Evolutionary conservation across 1,139 yeast genomes (phyloP).

Genomic region (Zhuliangozyma parablackwelliae): DNA sequence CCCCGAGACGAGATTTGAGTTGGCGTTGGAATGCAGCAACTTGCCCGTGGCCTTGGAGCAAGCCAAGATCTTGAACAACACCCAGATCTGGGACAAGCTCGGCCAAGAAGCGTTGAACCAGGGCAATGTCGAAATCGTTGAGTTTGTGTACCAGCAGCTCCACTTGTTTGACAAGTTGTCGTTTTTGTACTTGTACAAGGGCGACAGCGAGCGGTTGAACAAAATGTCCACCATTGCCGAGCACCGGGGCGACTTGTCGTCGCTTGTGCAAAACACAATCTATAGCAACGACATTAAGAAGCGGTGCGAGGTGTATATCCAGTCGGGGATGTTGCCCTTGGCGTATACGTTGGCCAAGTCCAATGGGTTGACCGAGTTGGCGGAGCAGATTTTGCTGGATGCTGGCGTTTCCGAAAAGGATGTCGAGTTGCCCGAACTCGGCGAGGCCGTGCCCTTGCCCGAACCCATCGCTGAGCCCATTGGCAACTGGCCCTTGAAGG

Average conservation of each 20-base stretch:
- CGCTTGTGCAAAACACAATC: conserved; percentile 78
- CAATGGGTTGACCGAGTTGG: conserved; percentile 74
- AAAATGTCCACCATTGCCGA: conserved; percentile 91
- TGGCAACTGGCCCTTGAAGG: conserved; percentile 78
- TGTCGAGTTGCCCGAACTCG: conserved; percentile 60
- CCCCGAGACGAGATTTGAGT: conserved; percentile 91
- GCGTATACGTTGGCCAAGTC: conserved; percentile 93
- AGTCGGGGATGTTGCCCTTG: conserved; percentile 79
- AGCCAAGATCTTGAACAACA: conserved; percentile 68
- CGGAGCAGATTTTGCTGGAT: conserved; percentile 64
- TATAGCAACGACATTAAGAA: conserved; percentile 72
- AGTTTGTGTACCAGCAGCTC: conserved; percentile 83
- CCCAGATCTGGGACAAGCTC: conserved; percentile 73
- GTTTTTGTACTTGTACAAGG: conserved; percentile 79
- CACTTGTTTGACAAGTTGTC: conserved; percentile 85
- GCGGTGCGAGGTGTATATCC: conserved; percentile 69
- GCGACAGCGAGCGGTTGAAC: conserved; percentile 67
- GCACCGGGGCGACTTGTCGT: conserved; percentile 75
- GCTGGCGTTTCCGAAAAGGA: conserved; percentile 65
- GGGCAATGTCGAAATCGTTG: conserved; percentile 84
- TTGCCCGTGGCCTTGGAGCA: conserved; percentile 82
- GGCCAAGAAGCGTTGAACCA: conserved; percentile 85
- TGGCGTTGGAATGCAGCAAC: conserved; percentile 92
- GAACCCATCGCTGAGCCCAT: conserved; percentile 43
- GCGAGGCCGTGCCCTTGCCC: conserved; percentile 39